Percentiles rank a stretch among this genome's conserved stretches.
These are phyloP conservation scores for Xerophyta viscosa DNA, from an alignment of 106 monocot genomes.

Conservation along the genomic window DNA sequence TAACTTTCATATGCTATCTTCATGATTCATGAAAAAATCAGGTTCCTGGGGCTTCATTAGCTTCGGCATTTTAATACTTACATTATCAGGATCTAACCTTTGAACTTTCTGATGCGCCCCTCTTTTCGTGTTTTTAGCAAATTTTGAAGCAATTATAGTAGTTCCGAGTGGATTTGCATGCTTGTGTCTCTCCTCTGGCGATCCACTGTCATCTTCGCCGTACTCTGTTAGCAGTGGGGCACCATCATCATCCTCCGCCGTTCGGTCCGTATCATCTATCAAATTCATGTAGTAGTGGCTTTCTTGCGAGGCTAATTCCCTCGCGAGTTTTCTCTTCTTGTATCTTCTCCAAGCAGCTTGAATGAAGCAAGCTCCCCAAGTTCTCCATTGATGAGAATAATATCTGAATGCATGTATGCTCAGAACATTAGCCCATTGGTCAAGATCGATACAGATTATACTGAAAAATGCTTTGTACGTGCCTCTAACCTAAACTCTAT, in stretches of 20 bases:
- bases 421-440: too few relatives aligned
- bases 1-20: constrained; percentile 17
- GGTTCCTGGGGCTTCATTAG: constrained; percentile 83
- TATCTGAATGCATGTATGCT: constrained; percentile 61
- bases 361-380: constrained; percentile 69
- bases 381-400: constrained; percentile 78
- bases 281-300: constrained; percentile 25
- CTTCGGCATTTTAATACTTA: constrained; percentile 68
- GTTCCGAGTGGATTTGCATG: constrained; percentile 32
- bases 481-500: too few relatives aligned
- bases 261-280: constrained; percentile 7
- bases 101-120: constrained; percentile 28
- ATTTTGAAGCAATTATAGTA: constrained; percentile 63
- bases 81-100: constrained; percentile 5
- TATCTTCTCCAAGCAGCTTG: constrained; percentile 63
- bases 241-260: constrained; percentile 4
- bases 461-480: too few relatives aligned
- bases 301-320: constrained; percentile 53
- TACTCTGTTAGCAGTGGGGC: constrained; percentile 14
- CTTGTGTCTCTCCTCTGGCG: not conserved
- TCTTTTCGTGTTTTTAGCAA: constrained; percentile 62
- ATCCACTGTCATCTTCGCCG: constrained; percentile 1
- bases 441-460: too few relatives aligned
- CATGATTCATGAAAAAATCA: constrained; percentile 49
- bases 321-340: constrained; percentile 62